Base-by-base conservation (phyloP, 2,329 filamentous ascomycete genomes). In the Monosporascus ibericus region DNA sequence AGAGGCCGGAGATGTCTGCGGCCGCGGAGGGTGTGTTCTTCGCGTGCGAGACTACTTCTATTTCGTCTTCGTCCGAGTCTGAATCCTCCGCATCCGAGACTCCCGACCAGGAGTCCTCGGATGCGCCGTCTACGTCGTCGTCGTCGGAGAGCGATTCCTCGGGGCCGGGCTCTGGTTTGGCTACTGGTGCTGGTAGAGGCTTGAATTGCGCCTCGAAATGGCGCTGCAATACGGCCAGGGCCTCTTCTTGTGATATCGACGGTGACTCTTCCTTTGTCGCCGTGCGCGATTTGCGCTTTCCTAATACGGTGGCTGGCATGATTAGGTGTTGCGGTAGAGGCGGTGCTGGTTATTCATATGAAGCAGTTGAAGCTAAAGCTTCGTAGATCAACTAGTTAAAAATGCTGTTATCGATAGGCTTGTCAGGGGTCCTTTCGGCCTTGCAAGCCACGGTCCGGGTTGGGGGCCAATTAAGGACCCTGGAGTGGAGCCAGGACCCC, bases 121-220 rank as follows among this genome's bases (percentile, higher is more conserved):
- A 53, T 15, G 52, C 56, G 18, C 55, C 52, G 5, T 58, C 55
- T 5, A 52, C 53, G 11, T 55, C 52, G 7, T 55, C 54, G 11
- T 55, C 55, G 11, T 60, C 60, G 2, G 65, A 65, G 27, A 63
- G 68, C 3, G 70, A 64, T 1, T 77, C 76, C 5, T 75, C 71
- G n/a, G 22, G 9, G 30, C 38, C 39, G 14, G 15, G 76, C 75
- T 44, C 57, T 48, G 34, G 47, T 48, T 60, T 57, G 15, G 55
- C 37, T 20, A 34, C 34, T 30, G 53, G 39, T 40, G 15, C 61
- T 61, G 11, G 54, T 39, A 96, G 69, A 8, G 92, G 90, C 66
- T 84, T 82, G 73, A 96, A 97, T 65, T 88, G 85, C 27, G 89
- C 82, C 71, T 96, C 94, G 66, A 97, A 97, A 66, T 92, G 87